phyloP scores from a whole-genome alignment of 208 protist species.

The Trypanosoma conorhini region DNA sequence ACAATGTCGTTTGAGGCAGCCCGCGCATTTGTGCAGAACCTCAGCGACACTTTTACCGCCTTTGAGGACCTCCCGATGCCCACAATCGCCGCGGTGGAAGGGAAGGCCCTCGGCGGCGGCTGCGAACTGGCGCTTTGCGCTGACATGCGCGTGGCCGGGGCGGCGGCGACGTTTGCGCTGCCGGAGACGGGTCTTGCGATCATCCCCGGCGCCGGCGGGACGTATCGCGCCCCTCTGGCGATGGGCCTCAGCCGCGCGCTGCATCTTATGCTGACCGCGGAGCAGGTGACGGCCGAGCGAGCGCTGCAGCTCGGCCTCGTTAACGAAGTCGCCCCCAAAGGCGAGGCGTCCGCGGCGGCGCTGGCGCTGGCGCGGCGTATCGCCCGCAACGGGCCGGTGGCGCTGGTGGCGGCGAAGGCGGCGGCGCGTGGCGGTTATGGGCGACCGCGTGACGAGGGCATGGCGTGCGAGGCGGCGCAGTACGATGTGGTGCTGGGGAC shows the following conservation, averaged over 20 bases:
- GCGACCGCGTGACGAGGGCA: slow-evolving; percentile 48
- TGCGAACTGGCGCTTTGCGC: slow-evolving; percentile 85
- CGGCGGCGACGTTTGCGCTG: slow-evolving; percentile 59
- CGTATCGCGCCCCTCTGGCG: slow-evolving; percentile 72
- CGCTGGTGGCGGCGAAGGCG: slow-evolving; percentile 80
- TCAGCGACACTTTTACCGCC: slow-evolving; percentile 69
- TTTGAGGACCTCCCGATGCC: slow-evolving; percentile 81
- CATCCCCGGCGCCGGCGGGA: slow-evolving; percentile 94
- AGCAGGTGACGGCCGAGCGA: slow-evolving; percentile 44
- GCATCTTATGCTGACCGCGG: slow-evolving; percentile 90
- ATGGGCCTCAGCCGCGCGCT: slow-evolving; percentile 85
- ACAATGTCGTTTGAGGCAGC: slow-evolving; percentile 57
- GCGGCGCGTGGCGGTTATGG: slow-evolving; percentile 73
- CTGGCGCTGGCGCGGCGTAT: slow-evolving; percentile 50
- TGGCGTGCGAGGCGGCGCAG: slow-evolving; percentile 71
- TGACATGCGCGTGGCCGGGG: slow-evolving; percentile 78
- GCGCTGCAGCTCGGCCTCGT: slow-evolving; percentile 76
- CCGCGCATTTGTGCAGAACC: slow-evolving; percentile 62
- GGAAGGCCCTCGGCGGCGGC: slow-evolving; percentile 90
- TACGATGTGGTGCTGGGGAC: slow-evolving; percentile 89
- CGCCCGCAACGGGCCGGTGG: slow-evolving; percentile 78
- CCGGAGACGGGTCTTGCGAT: slow-evolving; percentile 91
- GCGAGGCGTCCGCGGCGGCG: slow-evolving; percentile 33
- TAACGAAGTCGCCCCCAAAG: slow-evolving; percentile 62
- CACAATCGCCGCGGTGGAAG: slow-evolving; percentile 83